Evolutionary conservation across 1,284 basidiomycete species (phyloP), one percentile per base, ranked within the genome.

Genomic region (Sporisorium scitamineum): DNA sequence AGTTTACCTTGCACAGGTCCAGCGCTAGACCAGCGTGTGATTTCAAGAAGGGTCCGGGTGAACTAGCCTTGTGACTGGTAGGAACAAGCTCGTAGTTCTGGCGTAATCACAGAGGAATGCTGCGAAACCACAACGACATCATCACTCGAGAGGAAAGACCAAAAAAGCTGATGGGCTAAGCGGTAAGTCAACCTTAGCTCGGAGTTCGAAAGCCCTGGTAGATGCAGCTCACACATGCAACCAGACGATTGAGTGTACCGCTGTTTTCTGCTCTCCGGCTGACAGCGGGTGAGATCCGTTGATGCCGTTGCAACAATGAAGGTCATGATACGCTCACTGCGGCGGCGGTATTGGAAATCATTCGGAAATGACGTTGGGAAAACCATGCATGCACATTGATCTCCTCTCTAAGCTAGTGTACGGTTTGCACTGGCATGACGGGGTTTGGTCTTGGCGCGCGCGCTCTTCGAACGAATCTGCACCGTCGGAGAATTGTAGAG

Each of bases 371-470:
- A 68, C 65, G 65, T 67, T 56, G 37, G 39, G 29, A 14, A 31
- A 41, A 53, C 22, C 29, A 59, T 63, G 56, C 61, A 55, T 22
- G 53, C 52, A 24, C 56, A 69, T 69, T 60, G 66, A 69, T 22
- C 31, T 8, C 29, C 31, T 34, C n/a, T 32, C 20, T 8, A 51
- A 31, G 42, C 42, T 8, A 6, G 14, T 27, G n/a, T n/a, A n/a
- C n/a, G n/a, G n/a, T n/a, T n/a, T n/a, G n/a, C n/a, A n/a, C 16
- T 47, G 26, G 26, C 20, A 47, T 47, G 45, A 47, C 45, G 45
- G 45, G 2, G 6, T 29, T 27, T 47, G 26, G 26, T 29, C 45
- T 47, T 47, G 45, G 45, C 45, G 26, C 45, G 45, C 44, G 44
- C 34, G 34, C 14, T n/a, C n/a, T 9, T 37, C 8, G 9, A 37